A percentile compares a stretch with the other conserved stretches of the same genome.
phyloP scores from a whole-genome alignment of 331 rosid species.

The Stylosanthes scabra region DNA sequence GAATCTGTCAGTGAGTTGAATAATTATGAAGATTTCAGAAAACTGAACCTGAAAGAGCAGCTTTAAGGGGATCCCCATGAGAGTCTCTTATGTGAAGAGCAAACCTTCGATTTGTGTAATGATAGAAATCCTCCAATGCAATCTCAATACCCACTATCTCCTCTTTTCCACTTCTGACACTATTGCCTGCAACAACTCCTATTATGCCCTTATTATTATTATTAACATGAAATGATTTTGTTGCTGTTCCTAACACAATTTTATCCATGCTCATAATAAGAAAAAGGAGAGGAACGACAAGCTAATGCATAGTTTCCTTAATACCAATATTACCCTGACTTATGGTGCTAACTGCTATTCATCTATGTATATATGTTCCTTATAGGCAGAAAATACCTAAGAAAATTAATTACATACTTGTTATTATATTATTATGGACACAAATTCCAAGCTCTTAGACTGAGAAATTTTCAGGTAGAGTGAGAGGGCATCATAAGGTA shows the following conservation, averaged over 20 bases:
- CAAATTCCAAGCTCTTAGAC: too few relatives aligned
- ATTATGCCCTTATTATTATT: conserved; percentile 7
- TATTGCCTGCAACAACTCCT: conserved; percentile 44
- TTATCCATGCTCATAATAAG: not conserved
- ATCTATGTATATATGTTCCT: not conserved
- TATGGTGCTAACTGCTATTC: not conserved
- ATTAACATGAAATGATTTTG: too few relatives aligned
- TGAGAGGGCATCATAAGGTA: not conserved
- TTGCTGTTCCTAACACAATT: not conserved
- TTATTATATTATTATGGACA: too few relatives aligned
- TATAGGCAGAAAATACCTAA: not conserved
- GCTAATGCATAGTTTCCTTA: conserved; percentile 27
- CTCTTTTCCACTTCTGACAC: conserved; percentile 47
- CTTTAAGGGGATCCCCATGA: conserved; percentile 37
- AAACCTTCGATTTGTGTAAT: conserved; percentile 5
- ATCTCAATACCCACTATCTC: conserved; percentile 46
- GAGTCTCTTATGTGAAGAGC: conserved; percentile 34
- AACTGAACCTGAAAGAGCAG: conserved; percentile 50
- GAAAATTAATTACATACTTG: too few relatives aligned
- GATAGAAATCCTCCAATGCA: conserved; percentile 41
- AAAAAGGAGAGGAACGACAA: conserved; percentile 8
- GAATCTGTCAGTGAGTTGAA: not conserved
- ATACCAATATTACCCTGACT: not conserved
- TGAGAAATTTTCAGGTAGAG: conserved; percentile 1
- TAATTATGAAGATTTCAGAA: not conserved